Conservation (phyloP, 164 flowering plant genomes). For the Piper longum region DNA sequence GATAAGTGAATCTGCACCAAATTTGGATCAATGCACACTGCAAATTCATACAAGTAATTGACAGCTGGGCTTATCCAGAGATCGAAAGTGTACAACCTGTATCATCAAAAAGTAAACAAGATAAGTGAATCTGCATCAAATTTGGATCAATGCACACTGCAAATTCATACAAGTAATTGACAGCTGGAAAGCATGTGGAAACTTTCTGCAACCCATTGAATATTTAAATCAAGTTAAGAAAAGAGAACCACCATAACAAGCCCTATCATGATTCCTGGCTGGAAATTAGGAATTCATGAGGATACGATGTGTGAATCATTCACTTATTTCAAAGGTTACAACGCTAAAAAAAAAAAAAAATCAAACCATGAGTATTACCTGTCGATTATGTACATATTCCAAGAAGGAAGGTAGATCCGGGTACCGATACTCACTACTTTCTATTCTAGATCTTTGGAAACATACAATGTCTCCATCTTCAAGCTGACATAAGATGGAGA, state of each 20-base stretch:
- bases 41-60: background rate
- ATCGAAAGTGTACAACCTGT: slow-evolving; percentile 84
- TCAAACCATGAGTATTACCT: slow-evolving; percentile 29
- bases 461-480: slow-evolving; percentile 97
- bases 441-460: slow-evolving; percentile 51
- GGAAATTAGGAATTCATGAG: too few species aligned
- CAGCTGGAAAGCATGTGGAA: slow-evolving; percentile 14
- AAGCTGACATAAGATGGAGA: slow-evolving; percentile 24
- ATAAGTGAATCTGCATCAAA: too few species aligned
- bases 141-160: background rate
- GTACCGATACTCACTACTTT: slow-evolving; percentile 35
- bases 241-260: too few species aligned
- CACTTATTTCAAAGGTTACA: background rate
- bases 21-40: background rate
- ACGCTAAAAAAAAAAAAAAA: background rate
- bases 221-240: too few species aligned
- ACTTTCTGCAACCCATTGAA: too few species aligned
- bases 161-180: too few species aligned
- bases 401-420: slow-evolving; percentile 81
- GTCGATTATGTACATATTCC: slow-evolving; percentile 93
- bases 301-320: background rate
- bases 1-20: too few species aligned
- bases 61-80: slow-evolving; percentile 88
- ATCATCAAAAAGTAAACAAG: background rate
- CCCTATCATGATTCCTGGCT: background rate